These are phyloP conservation scores for Schoenoplectus triqueter DNA, from an alignment of 202 grass and related monocot genomes.

Conservation along the genomic window DNA sequence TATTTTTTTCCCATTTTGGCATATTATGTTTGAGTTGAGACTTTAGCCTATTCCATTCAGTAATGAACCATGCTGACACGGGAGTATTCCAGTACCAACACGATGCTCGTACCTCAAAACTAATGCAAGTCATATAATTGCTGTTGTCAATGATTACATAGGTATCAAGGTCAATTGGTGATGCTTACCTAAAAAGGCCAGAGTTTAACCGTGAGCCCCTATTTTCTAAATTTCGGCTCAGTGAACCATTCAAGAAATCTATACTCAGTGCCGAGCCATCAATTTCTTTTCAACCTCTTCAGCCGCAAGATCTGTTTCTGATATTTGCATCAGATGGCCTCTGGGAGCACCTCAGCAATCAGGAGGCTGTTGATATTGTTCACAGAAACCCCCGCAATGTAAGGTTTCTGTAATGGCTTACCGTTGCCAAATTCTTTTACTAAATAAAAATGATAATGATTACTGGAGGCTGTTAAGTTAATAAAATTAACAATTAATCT, in stretches of 20 bases:
- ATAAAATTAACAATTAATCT: neutral
- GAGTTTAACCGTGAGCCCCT: slow-evolving; percentile 86
- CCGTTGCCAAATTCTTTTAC: neutral
- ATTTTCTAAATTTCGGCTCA: slow-evolving; percentile 74
- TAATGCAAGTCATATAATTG: neutral
- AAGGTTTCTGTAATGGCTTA: slow-evolving; percentile 38
- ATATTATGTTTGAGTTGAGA: neutral
- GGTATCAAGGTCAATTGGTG: slow-evolving; percentile 92
- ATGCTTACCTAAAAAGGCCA: slow-evolving; percentile 77
- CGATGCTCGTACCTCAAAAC: neutral
- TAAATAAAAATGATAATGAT: neutral
- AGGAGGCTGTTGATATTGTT: slow-evolving; percentile 95
- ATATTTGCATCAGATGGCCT: slow-evolving; percentile 96
- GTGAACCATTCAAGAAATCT: slow-evolving; percentile 68
- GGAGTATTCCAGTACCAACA: neutral
- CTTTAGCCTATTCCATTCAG: neutral
- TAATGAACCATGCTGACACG: neutral
- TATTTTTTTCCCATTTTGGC: neutral
- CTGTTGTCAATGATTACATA: slow-evolving; percentile 46
- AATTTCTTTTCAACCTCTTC: slow-evolving; percentile 72
- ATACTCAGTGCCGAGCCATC: slow-evolving; percentile 87
- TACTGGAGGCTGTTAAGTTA: neutral
- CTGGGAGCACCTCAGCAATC: slow-evolving; percentile 90
- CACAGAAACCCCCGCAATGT: slow-evolving; percentile 70
- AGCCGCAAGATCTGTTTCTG: slow-evolving; percentile 71